Evolutionary conservation across 1,139 yeast species (phyloP).

Genomic region (Pichia terricola): DNA sequence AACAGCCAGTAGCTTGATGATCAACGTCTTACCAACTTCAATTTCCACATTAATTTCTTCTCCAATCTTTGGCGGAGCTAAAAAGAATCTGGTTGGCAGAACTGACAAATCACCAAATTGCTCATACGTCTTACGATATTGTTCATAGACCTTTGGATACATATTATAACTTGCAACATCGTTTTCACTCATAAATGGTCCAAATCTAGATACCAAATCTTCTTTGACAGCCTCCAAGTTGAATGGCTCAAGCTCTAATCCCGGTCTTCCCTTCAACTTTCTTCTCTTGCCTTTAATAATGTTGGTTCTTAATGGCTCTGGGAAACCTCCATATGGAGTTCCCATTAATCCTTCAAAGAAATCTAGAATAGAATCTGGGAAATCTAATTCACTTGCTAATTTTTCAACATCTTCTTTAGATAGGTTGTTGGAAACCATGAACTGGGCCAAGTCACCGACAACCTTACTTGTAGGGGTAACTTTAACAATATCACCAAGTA

Average conservation of each 20-base stretch:
- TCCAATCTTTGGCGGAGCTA: slow-evolving; percentile 77
- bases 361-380: slow-evolving; percentile 97
- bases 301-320: slow-evolving; percentile 92
- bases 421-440: slow-evolving; percentile 93
- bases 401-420: slow-evolving; percentile 75
- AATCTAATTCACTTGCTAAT: slow-evolving; percentile 83
- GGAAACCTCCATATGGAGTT: slow-evolving; percentile 99
- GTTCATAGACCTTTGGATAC: slow-evolving; percentile 97
- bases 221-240: slow-evolving; percentile 62
- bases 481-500: slow-evolving; percentile 93
- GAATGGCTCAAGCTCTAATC: slow-evolving; percentile 75
- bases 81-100: slow-evolving; percentile 83
- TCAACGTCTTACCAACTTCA: slow-evolving; percentile 90
- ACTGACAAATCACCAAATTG: slow-evolving; percentile 89
- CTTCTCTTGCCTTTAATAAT: slow-evolving; percentile 83
- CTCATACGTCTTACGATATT: slow-evolving; percentile 62
- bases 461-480: slow-evolving; percentile 99
- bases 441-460: slow-evolving; percentile 97
- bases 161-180: slow-evolving; percentile 93
- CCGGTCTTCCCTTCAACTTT: slow-evolving; percentile 84
- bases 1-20: slow-evolving; percentile 83
- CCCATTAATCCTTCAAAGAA: slow-evolving; percentile 99
- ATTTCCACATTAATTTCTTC: slow-evolving; percentile 86
- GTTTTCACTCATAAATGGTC: slow-evolving; percentile 52
- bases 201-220: slow-evolving; percentile 60